phyloP scores from a whole-genome alignment of 2,329 filamentous ascomycete species.

The Aspergillus eucalypticola region DNA sequence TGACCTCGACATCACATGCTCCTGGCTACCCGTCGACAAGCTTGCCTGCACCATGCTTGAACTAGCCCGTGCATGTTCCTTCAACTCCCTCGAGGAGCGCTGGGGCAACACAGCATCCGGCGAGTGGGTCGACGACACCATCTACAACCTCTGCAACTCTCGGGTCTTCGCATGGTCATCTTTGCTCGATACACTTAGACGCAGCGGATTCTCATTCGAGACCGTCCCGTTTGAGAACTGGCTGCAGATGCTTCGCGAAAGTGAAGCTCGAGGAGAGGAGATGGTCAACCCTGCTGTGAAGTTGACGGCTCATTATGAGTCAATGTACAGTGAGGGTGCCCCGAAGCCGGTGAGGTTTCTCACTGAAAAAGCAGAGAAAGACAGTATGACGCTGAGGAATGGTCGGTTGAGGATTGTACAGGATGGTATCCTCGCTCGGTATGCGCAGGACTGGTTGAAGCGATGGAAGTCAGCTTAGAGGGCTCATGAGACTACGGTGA shows the following conservation, averaged over 20 bases:
- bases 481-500: not conserved
- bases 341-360: conserved; percentile 20
- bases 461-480: conserved; percentile 24
- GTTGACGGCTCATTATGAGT: conserved; percentile 32
- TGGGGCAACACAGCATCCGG: not conserved
- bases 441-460: conserved; percentile 32
- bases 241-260: conserved; percentile 34
- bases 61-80: conserved; percentile 21
- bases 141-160: conserved; percentile 36
- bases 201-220: conserved; percentile 38
- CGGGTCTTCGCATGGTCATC: conserved; percentile 37
- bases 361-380: conserved; percentile 31
- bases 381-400: conserved; percentile 31
- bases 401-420: conserved; percentile 30
- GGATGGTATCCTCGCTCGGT: conserved; percentile 34
- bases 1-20: conserved; percentile 25
- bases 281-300: conserved; percentile 35
- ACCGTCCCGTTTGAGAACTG: conserved; percentile 36
- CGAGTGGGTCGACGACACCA: conserved; percentile 21
- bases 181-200: conserved; percentile 31
- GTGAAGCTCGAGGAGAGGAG: conserved; percentile 31
- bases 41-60: conserved; percentile 31
- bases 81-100: not conserved
- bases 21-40: conserved; percentile 36
- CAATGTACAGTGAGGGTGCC: conserved; percentile 23